Base-by-base conservation (phyloP, 768 basidiomycete genomes). In the Trametes cinnabarina region DNA sequence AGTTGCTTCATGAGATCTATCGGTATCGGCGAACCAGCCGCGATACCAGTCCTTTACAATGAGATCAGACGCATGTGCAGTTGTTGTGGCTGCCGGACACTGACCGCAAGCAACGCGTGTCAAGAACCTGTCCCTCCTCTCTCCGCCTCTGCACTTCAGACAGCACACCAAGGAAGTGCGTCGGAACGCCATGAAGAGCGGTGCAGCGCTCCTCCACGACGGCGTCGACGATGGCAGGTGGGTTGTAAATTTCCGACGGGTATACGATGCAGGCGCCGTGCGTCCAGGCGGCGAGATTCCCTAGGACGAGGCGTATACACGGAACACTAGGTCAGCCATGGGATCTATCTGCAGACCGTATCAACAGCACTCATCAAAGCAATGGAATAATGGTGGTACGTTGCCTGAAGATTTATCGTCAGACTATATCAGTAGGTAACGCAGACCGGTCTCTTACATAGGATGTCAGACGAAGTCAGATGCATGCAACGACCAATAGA, bases 301-400 rank as follows among this genome's bases (percentile, higher is more conserved):
- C 90, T 65, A 90, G 69, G n/a, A 92, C 83, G 30, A 91, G 84
- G 65, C 89, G 87, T 90, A 65, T 70, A 65, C 56, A 52, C 37
- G 22, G 34, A 22, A 32, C 12, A 17, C 6, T 20, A 26, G 17
- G 34, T 51, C 17, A 55, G 54, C 37, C 28, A 43, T 2, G 15
- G 10, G 12, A 19, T 23, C 22, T 17, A 10, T 32, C 6, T 32
- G 7, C 30, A 7, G 30, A 32, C 8, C 19, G 17, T 3, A 37
- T 17, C 19, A 41, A 44, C n/a, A 4, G 14, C 32, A 89, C 89
- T 87, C 73, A 90, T 91, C 91, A 81, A 92, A 92, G 68, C 91
- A 93, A 69, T 94, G 91, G 69, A 92, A 94, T 1, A 92, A 72
- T 0, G 91, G 91, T 2, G 91, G 91, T 1, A 85, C 85, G 61